phyloP scores from a whole-genome alignment of 192 early-diverging fungal genomes.

The Linnemannia zychae region DNA sequence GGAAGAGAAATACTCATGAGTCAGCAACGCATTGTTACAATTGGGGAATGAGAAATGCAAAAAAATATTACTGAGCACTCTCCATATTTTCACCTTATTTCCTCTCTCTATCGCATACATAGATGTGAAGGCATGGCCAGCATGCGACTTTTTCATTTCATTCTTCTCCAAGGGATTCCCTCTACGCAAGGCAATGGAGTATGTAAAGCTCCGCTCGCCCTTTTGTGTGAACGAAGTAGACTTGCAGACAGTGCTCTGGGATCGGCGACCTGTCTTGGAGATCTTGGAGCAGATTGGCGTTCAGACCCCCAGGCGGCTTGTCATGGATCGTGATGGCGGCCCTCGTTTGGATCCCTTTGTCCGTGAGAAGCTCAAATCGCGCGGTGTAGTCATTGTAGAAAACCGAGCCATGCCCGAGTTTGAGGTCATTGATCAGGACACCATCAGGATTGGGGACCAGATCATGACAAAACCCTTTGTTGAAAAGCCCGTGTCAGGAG shows the following conservation, averaged over 20 bases:
- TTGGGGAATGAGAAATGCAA: background rate
- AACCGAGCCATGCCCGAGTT: constrained; percentile 39
- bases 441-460: constrained; percentile 75
- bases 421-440: constrained; percentile 72
- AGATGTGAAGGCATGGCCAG: constrained; percentile 91
- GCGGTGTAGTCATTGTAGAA: constrained; percentile 38
- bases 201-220: constrained; percentile 85
- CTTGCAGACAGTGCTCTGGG: constrained; percentile 90
- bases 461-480: constrained; percentile 94
- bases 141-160: constrained; percentile 95
- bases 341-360: constrained; percentile 69
- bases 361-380: constrained; percentile 65
- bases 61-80: background rate
- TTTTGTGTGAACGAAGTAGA: constrained; percentile 94
- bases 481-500: constrained; percentile 96
- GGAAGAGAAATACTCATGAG: background rate
- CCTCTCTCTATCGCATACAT: background rate
- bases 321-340: constrained; percentile 79
- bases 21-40: background rate
- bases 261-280: constrained; percentile 88
- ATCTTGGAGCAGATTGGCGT: constrained; percentile 86
- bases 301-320: constrained; percentile 83
- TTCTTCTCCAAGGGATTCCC: constrained; percentile 98
- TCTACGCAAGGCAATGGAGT: constrained; percentile 92
- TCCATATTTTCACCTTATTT: constrained; percentile 13